A percentile compares a stretch with the other conserved stretches of the same genome.
Evolutionary conservation across 345 rosid genomes (phyloP).

Genomic region (Boechera divaricarpa): DNA sequence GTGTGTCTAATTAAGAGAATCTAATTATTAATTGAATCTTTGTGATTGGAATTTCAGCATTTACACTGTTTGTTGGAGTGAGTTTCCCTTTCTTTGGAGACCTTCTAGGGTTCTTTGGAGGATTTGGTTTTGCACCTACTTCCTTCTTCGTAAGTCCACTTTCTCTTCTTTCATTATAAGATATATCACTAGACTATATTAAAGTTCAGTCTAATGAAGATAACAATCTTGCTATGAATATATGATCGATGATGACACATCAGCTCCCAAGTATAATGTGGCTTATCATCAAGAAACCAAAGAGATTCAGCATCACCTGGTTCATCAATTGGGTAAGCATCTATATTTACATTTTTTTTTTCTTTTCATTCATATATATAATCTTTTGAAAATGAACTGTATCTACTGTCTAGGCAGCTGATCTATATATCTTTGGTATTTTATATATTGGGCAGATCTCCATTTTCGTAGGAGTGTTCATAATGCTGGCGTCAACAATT

Average conservation of each 20-base stretch:
- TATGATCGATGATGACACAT: conserved; percentile 11
- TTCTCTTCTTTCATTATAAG: neutral
- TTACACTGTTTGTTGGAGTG: conserved; percentile 81
- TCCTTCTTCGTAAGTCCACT: conserved; percentile 75
- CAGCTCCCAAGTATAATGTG: conserved; percentile 97
- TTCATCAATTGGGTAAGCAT: conserved; percentile 83
- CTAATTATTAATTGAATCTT: neutral
- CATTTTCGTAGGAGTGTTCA: conserved; percentile 69
- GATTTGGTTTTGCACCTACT: conserved; percentile 95
- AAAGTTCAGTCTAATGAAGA: neutral
- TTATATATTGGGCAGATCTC: conserved; percentile 49
- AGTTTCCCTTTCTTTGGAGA: conserved; percentile 97
- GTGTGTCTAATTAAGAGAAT: neutral
- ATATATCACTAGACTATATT: neutral
- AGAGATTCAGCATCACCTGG: conserved; percentile 73
- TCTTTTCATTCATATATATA: neutral
- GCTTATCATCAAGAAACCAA: conserved; percentile 90
- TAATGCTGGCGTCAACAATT: conserved; percentile 89
- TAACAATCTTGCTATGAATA: conserved; percentile 10
- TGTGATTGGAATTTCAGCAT: conserved; percentile 55
- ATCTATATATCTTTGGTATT: neutral
- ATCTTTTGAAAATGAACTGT: neutral
- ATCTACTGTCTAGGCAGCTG: neutral
- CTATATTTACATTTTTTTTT: neutral
- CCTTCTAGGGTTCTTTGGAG: conserved; percentile 95